Base-by-base conservation (phyloP, 1,284 basidiomycete species). In the Cutaneotrichosporon cavernicola region DNA sequence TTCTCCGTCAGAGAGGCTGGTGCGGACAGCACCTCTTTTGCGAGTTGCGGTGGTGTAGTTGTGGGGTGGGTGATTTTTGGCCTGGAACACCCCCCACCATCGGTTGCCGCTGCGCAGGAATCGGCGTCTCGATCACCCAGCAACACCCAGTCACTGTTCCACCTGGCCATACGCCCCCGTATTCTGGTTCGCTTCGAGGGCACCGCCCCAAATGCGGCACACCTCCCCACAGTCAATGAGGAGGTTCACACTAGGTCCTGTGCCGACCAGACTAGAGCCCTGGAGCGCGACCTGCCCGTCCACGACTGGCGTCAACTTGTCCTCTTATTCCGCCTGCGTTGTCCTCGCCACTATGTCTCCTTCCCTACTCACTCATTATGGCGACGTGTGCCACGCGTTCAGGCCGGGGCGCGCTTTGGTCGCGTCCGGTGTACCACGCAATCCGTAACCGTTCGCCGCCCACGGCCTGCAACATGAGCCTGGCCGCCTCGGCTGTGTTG, bases 331-430 rank as follows among this genome's bases (percentile, higher is more conserved):
- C 13, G 38, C 13, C 9, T 3, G 14, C 16, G 36, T 13, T 5
- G 9, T 36, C 36, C 36, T 36, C 1, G 36, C 32, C 40, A 2
- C 2, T 13, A 10, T 1, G n/a, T 31, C 18, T 38, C 5, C 13
- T 2, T 7, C 1, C 14, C 2, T n/a, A 61, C 60, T 61, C 82
- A 38, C 85, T 83, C 81, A 88, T 88, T 71, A 90, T 82, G 76
- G 90, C 90, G 70, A 89, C 82, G 32, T 89, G 83, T 69, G 88
- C 85, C 80, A 88, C 88, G 58, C 64, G 88, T 87, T 60, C 89
- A 81, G 3, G 89, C 89, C 36, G 84, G 83, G 2, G 82, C 51
- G 85, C 83, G 1, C 84, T 84, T 79, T 89, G 87, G 73, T 90
- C 89, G 31, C 57, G 57, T 26, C 38, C 62, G 83, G 72, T 73